Evolutionary conservation across 352 stramenopile species (phyloP).

Genomic region (Phytophthora megakarya): DNA sequence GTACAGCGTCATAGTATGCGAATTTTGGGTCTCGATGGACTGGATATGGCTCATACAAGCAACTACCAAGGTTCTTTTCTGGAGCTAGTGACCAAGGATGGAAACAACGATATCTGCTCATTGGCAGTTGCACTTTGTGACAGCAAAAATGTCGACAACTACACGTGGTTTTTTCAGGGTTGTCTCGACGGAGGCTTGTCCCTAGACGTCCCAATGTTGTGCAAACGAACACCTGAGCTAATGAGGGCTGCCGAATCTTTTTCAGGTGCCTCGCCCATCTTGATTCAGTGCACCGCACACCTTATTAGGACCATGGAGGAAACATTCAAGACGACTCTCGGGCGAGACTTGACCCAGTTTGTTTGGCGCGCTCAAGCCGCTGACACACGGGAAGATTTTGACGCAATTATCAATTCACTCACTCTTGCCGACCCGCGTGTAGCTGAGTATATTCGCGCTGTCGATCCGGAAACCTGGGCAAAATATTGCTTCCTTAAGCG

Average conservation of each 20-base stretch:
- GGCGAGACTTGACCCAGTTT: constrained; percentile 23
- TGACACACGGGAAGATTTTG: constrained; percentile 40
- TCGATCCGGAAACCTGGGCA: constrained; percentile 41
- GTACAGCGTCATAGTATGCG: constrained; percentile 34
- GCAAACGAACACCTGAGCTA: constrained; percentile 36
- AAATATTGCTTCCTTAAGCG: constrained; percentile 46
- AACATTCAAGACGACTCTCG: constrained; percentile 36
- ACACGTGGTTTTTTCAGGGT: constrained; percentile 48
- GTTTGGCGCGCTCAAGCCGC: constrained; percentile 39
- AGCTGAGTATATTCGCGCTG: constrained; percentile 26
- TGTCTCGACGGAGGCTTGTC: constrained; percentile 36
- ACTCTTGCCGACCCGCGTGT: constrained; percentile 20
- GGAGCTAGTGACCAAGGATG: constrained; percentile 46
- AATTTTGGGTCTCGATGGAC: constrained; percentile 40
- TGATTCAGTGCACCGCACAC: constrained; percentile 48
- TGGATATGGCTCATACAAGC: constrained; percentile 42
- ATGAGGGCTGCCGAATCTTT: constrained; percentile 36
- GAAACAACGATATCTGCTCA: constrained; percentile 44
- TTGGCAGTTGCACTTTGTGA: constrained; percentile 47
- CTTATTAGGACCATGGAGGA: constrained; percentile 38
- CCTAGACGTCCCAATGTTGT: constrained; percentile 45
- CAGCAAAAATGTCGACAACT: constrained; percentile 38
- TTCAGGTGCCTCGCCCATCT: constrained; percentile 34
- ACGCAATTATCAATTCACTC: constrained; percentile 28
- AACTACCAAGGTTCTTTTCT: constrained; percentile 44